Evolutionary conservation across 106 monocot genomes (phyloP), one percentile per base, ranked within the genome.

Genomic region (Dioscorea zingiberensis): DNA sequence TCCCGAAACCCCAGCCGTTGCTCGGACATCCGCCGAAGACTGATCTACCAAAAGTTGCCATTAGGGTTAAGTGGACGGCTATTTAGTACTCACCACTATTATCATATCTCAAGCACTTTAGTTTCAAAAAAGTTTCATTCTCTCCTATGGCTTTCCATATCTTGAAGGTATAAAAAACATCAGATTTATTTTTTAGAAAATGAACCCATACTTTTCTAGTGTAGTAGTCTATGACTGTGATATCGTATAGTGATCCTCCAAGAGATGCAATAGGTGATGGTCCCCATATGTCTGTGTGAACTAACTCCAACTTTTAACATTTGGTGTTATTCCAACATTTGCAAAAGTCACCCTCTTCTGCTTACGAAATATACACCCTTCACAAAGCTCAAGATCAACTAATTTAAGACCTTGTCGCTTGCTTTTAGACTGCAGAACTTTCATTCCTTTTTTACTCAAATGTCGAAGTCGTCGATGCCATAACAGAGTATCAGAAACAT

Each of bases 51-150:
- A n/a, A n/a, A n/a, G n/a, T n/a, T n/a, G n/a, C n/a, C n/a, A n/a
- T n/a, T n/a, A n/a, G n/a, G n/a, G n/a, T n/a, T n/a, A n/a, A n/a
- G n/a, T n/a, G n/a, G n/a, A n/a, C n/a, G n/a, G n/a, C n/a, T n/a
- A n/a, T n/a, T n/a, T n/a, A n/a, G 24, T 45, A 69, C 16, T 69
- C 10, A 13, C 44, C 57, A 24, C 45, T 24, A 58, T 69, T 69
- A 15, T 58, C 58, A 6, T 48, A 66, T 48, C 27, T 25, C 8
- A 53, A 16, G 0, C n/a, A 21, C n/a, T 27, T 53, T 53, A 13
- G 18, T 11, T 29, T 5, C 4, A 21, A 27, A 17, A 5, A 47
- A 0, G 30, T 25, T 44, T 21, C 3, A 13, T 25, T 47, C 45
- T n/a, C 21, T 8, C 58, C 44, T 24, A 58, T 3, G 24, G 45